These are phyloP conservation scores for Caryocar brasiliense DNA, from an alignment of 441 rosid species.

Conservation along the genomic window DNA sequence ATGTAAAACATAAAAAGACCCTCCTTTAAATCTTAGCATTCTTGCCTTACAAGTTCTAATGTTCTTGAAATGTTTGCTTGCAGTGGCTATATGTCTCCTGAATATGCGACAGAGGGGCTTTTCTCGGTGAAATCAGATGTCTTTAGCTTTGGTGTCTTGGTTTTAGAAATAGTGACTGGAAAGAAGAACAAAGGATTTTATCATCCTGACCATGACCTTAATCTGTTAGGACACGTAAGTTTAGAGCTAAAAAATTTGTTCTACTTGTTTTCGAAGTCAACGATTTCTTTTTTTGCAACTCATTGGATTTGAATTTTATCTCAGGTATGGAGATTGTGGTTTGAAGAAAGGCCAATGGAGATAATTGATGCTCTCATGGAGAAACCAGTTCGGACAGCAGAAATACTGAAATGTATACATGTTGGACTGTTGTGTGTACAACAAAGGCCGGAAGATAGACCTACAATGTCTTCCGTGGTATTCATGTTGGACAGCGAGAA, in stretches of 20 bases:
- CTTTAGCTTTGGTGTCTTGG: conserved; percentile 25
- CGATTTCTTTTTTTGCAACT: not conserved
- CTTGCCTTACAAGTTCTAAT: not conserved
- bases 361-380: conserved; percentile 22
- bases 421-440: conserved; percentile 43
- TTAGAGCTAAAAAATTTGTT: not conserved
- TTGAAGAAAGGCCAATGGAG: conserved; percentile 18
- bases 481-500: conserved; percentile 34
- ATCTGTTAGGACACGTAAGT: conserved; percentile 19
- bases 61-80: not conserved
- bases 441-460: conserved; percentile 33
- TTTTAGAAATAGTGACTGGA: conserved; percentile 21
- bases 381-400: conserved; percentile 3
- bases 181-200: conserved; percentile 8
- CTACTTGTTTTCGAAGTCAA: not conserved
- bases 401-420: conserved; percentile 32
- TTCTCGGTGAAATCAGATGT: conserved; percentile 23
- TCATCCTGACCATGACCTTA: not conserved
- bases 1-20: not conserved
- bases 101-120: conserved; percentile 13
- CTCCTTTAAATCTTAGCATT: not conserved
- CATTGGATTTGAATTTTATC: not conserved
- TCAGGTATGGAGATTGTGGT: conserved; percentile 49
- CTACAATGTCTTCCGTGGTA: conserved; percentile 28
- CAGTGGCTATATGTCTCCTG: conserved; percentile 21